Evolutionary conservation across 163 green algal genomes (phyloP).

Genomic region (Coccomyxa subellipsoidea): DNA sequence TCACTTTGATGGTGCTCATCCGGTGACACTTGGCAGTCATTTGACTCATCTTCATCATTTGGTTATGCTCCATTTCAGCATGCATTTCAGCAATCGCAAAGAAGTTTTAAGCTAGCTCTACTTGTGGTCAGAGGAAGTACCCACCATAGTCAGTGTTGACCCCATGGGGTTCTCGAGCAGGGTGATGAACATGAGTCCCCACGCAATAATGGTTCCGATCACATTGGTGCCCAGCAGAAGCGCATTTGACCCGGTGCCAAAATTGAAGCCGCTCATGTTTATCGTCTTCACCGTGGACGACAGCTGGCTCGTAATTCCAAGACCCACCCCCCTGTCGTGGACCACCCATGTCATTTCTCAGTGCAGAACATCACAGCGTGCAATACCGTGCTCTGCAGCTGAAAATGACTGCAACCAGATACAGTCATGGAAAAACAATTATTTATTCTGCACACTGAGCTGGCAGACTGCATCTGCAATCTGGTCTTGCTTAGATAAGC

Average conservation of each 20-base stretch:
- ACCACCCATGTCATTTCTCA: background rate
- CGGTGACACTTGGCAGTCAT: too few relatives aligned
- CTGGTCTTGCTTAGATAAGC: background rate
- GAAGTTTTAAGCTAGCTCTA: background rate
- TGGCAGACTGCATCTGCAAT: background rate
- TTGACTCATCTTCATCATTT: too few relatives aligned
- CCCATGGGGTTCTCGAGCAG: conserved; percentile 27
- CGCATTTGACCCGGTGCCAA: conserved; percentile 11
- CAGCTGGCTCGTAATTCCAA: conserved; percentile 26
- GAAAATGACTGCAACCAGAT: background rate
- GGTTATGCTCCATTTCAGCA: background rate
- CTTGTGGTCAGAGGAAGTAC: background rate
- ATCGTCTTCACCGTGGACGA: conserved; percentile 21
- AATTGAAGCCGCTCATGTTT: conserved; percentile 16
- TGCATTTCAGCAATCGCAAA: background rate
- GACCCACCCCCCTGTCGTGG: conserved; percentile 20
- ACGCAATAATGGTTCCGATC: conserved; percentile 25
- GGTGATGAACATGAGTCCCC: conserved; percentile 16
- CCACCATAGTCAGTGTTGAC: background rate
- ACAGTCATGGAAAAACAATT: background rate
- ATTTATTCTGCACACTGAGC: background rate
- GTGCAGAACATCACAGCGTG: background rate
- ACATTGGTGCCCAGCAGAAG: conserved; percentile 26
- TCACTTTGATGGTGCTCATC: too few relatives aligned
- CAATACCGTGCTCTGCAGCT: background rate